Percentiles rank a stretch among this genome's conserved stretches.
phyloP scores from a whole-genome alignment of 2,329 filamentous ascomycete genomes.

The Fusarium subtropicale region DNA sequence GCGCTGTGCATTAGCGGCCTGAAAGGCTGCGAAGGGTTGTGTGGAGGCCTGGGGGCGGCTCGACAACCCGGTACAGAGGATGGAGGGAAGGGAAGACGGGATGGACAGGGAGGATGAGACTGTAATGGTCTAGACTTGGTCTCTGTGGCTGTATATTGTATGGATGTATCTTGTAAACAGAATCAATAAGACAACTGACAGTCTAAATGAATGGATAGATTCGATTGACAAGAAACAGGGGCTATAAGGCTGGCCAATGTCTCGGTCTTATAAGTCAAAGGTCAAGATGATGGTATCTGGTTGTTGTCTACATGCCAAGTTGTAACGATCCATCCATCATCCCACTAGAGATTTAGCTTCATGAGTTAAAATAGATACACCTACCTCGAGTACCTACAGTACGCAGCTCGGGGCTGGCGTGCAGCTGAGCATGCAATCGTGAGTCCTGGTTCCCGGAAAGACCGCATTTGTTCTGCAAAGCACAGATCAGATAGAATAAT shows the following conservation, averaged over 20 bases:
- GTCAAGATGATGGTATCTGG: constrained; percentile 1
- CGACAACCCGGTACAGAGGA: constrained; percentile 10
- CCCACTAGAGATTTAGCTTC: constrained; percentile 17
- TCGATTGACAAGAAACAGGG: constrained; percentile 9
- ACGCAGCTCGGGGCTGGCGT: constrained; percentile 28
- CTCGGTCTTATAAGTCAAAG: constrained; percentile 26
- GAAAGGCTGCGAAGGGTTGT: constrained; percentile 5
- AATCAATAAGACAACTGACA: not conserved
- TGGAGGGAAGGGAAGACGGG: not conserved
- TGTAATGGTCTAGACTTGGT: constrained; percentile 32
- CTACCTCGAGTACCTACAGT: constrained; percentile 4
- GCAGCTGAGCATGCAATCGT: constrained; percentile 12
- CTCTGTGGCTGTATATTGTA: constrained; percentile 25
- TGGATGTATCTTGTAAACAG: constrained; percentile 3
- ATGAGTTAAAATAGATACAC: constrained; percentile 38
- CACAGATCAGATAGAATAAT: not conserved
- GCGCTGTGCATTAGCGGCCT: constrained; percentile 44
- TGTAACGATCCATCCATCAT: constrained; percentile 30
- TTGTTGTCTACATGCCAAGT: constrained; percentile 2
- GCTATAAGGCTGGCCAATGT: constrained; percentile 5
- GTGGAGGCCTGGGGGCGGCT: constrained; percentile 35
- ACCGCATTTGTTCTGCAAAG: constrained; percentile 16
- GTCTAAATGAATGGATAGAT: constrained; percentile 1
- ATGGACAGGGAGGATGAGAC: constrained; percentile 18
- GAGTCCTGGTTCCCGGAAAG: constrained; percentile 13